Percentiles rank a stretch among this genome's conserved stretches.
phyloP scores from a whole-genome alignment of 768 basidiomycete genomes.

The Cytidiella melzeri region DNA sequence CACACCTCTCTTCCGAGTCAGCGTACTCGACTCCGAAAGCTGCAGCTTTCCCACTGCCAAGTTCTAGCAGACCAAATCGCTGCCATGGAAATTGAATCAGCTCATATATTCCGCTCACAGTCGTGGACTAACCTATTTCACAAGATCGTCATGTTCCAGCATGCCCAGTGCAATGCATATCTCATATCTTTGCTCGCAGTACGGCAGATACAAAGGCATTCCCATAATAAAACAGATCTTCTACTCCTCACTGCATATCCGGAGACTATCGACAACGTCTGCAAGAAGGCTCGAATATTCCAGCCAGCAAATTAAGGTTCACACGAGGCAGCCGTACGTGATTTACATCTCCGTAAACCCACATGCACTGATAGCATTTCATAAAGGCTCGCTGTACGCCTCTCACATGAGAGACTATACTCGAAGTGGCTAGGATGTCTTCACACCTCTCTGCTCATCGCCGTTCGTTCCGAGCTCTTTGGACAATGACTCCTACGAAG shows the following conservation, averaged over 20 bases:
- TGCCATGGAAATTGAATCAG: neutral
- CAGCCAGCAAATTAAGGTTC: neutral
- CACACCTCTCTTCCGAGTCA: neutral
- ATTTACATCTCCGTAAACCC: neutral
- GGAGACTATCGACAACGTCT: neutral
- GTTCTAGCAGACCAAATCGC: neutral
- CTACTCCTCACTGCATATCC: neutral
- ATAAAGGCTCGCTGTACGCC: neutral
- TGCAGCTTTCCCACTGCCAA: neutral
- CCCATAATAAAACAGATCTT: neutral
- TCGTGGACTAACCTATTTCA: no score
- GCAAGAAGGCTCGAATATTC: no score
- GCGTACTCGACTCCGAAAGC: neutral
- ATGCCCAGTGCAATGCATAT: neutral
- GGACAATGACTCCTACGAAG: neutral
- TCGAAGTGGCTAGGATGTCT: neutral
- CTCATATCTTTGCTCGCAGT: neutral
- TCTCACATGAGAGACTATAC: neutral
- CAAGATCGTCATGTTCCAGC: neutral
- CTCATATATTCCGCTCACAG: neutral
- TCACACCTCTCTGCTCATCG: neutral
- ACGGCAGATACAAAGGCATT: neutral
- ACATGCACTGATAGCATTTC: neutral
- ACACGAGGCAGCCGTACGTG: neutral
- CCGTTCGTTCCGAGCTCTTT: neutral